phyloP scores from a whole-genome alignment of 192 early-diverging fungal genomes.

The Neocallimastix lanati region DNA sequence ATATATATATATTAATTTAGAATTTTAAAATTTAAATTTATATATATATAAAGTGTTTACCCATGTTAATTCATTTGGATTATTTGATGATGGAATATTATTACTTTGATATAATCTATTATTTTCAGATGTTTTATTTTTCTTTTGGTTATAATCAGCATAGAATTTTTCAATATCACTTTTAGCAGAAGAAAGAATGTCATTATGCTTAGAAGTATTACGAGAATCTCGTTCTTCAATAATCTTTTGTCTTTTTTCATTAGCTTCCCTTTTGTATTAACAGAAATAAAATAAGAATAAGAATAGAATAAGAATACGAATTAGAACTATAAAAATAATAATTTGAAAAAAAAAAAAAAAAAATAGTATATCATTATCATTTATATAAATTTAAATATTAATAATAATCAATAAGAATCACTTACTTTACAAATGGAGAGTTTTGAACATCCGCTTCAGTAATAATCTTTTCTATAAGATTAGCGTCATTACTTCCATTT shows the following conservation, averaged over 20 bases:
- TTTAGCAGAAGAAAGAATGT: neutral
- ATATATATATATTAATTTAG: no score
- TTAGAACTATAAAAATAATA: no score
- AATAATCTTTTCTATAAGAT: neutral
- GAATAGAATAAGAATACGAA: no score
- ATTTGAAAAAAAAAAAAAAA: no score
- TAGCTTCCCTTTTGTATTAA: neutral
- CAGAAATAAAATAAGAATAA: no score
- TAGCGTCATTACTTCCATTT: neutral
- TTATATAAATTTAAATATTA: neutral
- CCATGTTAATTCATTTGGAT: neutral
- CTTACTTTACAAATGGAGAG: neutral
- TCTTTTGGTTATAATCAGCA: neutral
- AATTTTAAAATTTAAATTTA: no score
- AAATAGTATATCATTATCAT: no score
- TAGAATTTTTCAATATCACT: neutral
- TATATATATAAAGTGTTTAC: no score
- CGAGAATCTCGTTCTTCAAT: neutral
- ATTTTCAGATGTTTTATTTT: neutral
- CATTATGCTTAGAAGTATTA: neutral
- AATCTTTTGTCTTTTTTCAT: neutral
- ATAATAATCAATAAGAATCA: neutral
- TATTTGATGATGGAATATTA: neutral
- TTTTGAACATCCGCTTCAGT: neutral
- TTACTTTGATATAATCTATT: neutral